Evolutionary conservation across 2,329 filamentous ascomycete genomes (phyloP), one percentile per base, ranked within the genome.

Genomic region (Fusarium incarnatum): DNA sequence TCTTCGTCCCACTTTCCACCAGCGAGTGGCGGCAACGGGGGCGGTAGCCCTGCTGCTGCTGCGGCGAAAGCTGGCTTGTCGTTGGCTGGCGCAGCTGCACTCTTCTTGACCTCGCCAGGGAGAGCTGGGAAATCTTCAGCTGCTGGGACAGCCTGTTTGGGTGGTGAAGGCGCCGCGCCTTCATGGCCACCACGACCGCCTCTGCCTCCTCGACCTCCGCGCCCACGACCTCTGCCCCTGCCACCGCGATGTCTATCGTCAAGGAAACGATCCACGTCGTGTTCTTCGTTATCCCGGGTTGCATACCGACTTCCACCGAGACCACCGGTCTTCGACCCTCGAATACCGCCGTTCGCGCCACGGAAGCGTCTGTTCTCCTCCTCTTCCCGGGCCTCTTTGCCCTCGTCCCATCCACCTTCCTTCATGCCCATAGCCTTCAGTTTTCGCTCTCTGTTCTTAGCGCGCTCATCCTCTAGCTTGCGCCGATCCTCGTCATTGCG

Each of bases 371-470:
- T 75, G 5, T 76, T 74, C 37, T 84, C 81, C 61, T 85, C 82
- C 42, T 82, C 81, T 18, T 77, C 79, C 16, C 79, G 71, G 13
- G 80, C 78, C 44, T 83, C 80, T 78, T 89, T 89, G 42, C 87
- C 87, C 73, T 87, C 84, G 62, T 90, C 88, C 88, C 88, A 90
- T 67, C 82, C 84, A 30, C 82, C 83, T 41, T 87, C 83, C 76
- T 85, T 86, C 48, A 79, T 80, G 30, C 83, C 83, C 80, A 89
- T 84, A 1, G 88, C 88, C 70, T 86, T 86, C 22, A 90, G 81
- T 76, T 90, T 90, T 53, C 88, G 80, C 77, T 89, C 87, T 11
- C 88, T 78, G 73, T 90, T 90, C 70, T 83, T 84, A 25, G 85
- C 86, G 15, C 88, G 83, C 79, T 90, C 88, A 40, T 89, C 87